These are phyloP conservation scores for Rhododendron griersonianum DNA, from an alignment of 148 eudicot genomes.

Conservation along the genomic window DNA sequence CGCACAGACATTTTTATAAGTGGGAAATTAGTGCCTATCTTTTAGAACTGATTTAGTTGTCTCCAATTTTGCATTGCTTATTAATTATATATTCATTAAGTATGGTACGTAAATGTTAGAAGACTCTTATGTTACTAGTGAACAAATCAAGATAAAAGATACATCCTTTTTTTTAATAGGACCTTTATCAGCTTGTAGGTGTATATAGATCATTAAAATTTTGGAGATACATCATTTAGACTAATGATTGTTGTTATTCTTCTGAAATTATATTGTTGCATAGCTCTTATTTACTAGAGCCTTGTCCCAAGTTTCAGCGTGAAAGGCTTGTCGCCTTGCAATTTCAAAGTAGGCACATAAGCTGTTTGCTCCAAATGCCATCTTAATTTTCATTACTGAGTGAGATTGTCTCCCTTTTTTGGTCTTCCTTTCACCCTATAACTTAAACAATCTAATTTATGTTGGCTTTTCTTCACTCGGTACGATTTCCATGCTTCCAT, in stretches of 20 bases:
- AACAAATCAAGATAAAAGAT: background rate
- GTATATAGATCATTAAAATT: background rate
- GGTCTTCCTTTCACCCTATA: background rate
- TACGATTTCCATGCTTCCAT: background rate
- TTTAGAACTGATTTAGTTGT: background rate
- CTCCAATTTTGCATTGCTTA: background rate
- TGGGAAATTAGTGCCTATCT: background rate
- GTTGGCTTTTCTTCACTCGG: background rate
- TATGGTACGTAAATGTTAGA: background rate
- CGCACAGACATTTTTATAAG: background rate
- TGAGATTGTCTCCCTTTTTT: background rate
- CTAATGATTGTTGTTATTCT: background rate
- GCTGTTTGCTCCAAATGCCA: background rate
- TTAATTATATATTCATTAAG: background rate
- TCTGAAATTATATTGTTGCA: background rate
- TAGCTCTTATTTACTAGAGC: background rate
- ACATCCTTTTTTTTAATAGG: background rate
- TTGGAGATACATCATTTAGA: too few species aligned
- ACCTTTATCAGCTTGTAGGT: background rate
- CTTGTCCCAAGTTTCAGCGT: background rate
- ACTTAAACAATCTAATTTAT: background rate
- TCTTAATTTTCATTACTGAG: background rate
- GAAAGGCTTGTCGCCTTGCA: background rate
- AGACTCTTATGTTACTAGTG: background rate
- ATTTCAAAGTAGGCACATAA: background rate